Conservation (phyloP, 768 basidiomycete genomes). For the Lactifluus rugatus region DNA sequence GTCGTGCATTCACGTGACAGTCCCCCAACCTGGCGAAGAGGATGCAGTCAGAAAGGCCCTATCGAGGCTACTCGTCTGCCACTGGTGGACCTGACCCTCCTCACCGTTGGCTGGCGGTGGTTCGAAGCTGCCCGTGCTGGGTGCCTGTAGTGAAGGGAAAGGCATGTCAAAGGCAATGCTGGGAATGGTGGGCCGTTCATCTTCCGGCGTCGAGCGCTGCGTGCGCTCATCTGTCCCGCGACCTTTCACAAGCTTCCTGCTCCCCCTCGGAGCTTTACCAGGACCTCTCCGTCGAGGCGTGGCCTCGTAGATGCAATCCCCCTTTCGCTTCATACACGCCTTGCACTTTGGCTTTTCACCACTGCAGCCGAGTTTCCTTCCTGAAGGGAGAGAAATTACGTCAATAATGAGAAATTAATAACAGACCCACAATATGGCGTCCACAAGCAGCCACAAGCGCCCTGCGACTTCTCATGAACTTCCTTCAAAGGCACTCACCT, state of each 20-base stretch:
- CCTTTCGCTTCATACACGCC: constrained; percentile 48
- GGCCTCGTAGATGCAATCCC: constrained; percentile 45
- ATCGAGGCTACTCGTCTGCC: constrained; percentile 1
- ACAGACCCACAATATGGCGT: constrained; percentile 1
- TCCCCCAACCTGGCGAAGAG: constrained; percentile 2
- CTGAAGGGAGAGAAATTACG: constrained; percentile 28
- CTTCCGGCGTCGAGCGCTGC: neutral
- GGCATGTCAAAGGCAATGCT: neutral
- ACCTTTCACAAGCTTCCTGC: constrained; percentile 16
- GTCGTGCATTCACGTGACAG: constrained; percentile 4
- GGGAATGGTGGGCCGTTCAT: neutral
- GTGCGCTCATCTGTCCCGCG: neutral
- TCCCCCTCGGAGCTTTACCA: constrained; percentile 61
- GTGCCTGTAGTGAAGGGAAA: neutral
- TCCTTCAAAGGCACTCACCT: constrained; percentile 34
- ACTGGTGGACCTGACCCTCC: neutral
- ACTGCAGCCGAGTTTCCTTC: constrained; percentile 68
- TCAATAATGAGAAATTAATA: constrained; percentile 6
- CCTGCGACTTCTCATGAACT: neutral
- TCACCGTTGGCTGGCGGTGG: neutral
- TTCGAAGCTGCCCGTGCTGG: neutral
- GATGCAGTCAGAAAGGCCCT: neutral
- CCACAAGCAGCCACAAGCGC: constrained; percentile 13
- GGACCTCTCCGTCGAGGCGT: constrained; percentile 55
- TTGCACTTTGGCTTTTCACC: constrained; percentile 53